Evolutionary conservation across 2,329 filamentous ascomycete species (phyloP), one percentile per base, ranked within the genome.

Genomic region (Aschersonia sp.): DNA sequence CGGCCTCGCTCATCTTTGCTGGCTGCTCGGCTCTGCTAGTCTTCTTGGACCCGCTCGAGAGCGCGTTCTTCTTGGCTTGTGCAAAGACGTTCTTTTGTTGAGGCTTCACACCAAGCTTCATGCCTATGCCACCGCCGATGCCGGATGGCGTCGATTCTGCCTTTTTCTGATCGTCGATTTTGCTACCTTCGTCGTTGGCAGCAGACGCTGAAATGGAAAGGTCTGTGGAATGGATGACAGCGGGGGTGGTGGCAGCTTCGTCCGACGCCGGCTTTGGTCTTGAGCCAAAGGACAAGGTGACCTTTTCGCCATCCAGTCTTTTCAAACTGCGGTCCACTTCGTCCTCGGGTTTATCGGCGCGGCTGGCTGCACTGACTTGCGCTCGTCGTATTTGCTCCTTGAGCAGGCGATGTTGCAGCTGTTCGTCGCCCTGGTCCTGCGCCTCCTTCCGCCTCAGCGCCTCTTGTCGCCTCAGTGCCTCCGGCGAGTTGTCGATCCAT

Each of bases 401-500:
- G 43, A 98, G 81, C 69, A 89, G 72, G 59, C 77, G 79, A 64
- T 90, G 83, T 66, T 97, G 89, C 45, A 87, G 68, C 65, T 94
- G 86, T 61, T 97, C 90, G 55, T 95, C 89, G 2, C 88, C 87
- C 55, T 85, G 86, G 57, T 95, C 89, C 63, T 89, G 81, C 48
- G 84, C 77, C 62, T 95, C 89, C 63, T 87, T 90, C 59, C 83
- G 81, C 54, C 82, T 71, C 45, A 95, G 72, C 30, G 87, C 87
- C 54, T 95, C 90, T 52, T 86, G 79, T 45, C 89, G 70, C 55
- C 79, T 73, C 53, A 97, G 66, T 1, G 88, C 87, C 48, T 95
- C 90, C 0, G 88, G 87, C 37, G 83, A 89, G 56, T 90, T 87
- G 59, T 98, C 90, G 49, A 95, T 82, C 86, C 89, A 98, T 1